A percentile compares a stretch with the other conserved stretches of the same genome.
phyloP scores from a whole-genome alignment of 805 yeast species.

The Lipomyces starkeyi region DNA sequence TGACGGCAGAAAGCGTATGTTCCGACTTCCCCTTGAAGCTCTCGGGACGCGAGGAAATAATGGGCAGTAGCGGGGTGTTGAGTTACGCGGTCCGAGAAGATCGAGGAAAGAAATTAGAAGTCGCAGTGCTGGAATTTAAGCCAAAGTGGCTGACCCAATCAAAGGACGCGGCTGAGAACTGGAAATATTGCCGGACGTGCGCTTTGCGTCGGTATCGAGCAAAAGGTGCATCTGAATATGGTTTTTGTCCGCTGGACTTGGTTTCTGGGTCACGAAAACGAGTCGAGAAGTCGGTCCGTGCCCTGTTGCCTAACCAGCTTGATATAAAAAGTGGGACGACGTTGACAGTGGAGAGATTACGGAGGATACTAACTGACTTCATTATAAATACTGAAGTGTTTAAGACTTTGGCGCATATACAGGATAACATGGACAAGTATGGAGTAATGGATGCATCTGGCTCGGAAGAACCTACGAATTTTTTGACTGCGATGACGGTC shows the following conservation, averaged over 20 bases:
- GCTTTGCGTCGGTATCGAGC: slow-evolving; percentile 51
- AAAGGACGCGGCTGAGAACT: slow-evolving; percentile 47
- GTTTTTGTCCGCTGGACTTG: slow-evolving; percentile 57
- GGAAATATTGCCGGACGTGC: slow-evolving; percentile 61
- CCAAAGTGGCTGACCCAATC: slow-evolving; percentile 67
- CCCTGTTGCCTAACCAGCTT: slow-evolving; percentile 37
- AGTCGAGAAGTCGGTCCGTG: slow-evolving; percentile 46
- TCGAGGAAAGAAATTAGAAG: background rate
- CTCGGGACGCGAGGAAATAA: slow-evolving; percentile 10
- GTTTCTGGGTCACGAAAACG: slow-evolving; percentile 45
- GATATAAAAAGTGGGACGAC: background rate
- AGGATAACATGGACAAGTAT: slow-evolving; percentile 22
- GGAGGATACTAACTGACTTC: slow-evolving; percentile 30
- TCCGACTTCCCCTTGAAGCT: slow-evolving; percentile 8
- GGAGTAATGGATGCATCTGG: slow-evolving; percentile 41
- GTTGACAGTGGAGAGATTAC: slow-evolving; percentile 29
- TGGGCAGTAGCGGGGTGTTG: slow-evolving; percentile 18
- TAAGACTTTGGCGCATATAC: slow-evolving; percentile 40
- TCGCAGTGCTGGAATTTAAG: slow-evolving; percentile 54
- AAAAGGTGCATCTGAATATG: slow-evolving; percentile 43
- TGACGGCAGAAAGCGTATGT: slow-evolving; percentile 15
- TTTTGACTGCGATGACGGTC: slow-evolving; percentile 58
- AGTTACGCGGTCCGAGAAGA: slow-evolving; percentile 9
- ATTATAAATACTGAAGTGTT: slow-evolving; percentile 37
- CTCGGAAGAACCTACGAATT: slow-evolving; percentile 35